Base-by-base conservation (phyloP, 2,329 filamentous ascomycete genomes). In the Tolypocladium ovalisporum region DNA sequence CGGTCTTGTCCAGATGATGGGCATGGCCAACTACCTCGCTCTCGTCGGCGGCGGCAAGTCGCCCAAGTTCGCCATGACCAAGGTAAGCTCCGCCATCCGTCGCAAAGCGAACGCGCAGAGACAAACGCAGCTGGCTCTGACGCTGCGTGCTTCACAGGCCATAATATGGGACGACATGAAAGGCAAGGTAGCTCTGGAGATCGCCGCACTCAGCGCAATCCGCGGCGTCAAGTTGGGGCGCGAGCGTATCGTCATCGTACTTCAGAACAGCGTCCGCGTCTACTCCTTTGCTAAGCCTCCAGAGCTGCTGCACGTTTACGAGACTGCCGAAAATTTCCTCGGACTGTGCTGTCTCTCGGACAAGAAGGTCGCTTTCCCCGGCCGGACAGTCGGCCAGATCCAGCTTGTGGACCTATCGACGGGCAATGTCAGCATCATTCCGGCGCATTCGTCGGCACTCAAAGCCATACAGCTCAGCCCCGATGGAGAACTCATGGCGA, bases 121-220 rank as follows among this genome's bases (percentile, higher is more conserved):
- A n/a, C 6, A 37, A 17, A 13, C 22, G 3, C 24, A 15, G 36
- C n/a, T 12, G 36, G 19, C n/a, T 53, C 54, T 54, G 8, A 44
- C 44, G 10, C 17, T 51, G 10, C 9, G 1, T 34, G 29, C 15
- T 17, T 2, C 15, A 12, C 58, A 87, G 83, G 81, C 92, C 54
- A 85, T 95, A 62, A 89, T 97, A 65, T 97, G 92, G 92, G 92
- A 99, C 70, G 90, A 96, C 66, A 80, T 84, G 60, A 89, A 88
- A 63, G 84, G 87, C 60, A 88, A 86, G 62, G 73, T 78, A 10
- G 84, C 87, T 9, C 79, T 89, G 17, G 87, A 92, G 61, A 88
- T 97, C 64, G 87, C 93, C 57, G 87, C 92, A 60, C 82, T 89
- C 58, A 91, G 89, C 24, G 84, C 88, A 1, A 84, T 97, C 29